Percentiles rank a stretch among this genome's conserved stretches.
Conservation (phyloP, 768 basidiomycete species). For the Rhodocollybia butyracea region DNA sequence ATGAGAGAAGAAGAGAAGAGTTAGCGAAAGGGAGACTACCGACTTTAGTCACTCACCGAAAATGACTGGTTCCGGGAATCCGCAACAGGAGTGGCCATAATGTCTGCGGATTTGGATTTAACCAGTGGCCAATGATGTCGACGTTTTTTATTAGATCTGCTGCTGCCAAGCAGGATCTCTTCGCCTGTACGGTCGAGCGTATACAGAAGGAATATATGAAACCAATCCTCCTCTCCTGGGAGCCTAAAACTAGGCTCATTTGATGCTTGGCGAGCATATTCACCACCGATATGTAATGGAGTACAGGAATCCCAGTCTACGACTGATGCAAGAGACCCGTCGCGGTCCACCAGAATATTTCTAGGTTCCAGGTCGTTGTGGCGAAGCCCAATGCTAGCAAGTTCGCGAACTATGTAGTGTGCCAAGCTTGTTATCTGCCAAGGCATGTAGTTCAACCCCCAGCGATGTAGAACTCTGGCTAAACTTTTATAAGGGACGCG, state of each 20-base stretch:
- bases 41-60: too few relatives aligned
- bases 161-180: neutral
- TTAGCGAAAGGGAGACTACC: too few relatives aligned
- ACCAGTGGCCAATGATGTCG: neutral
- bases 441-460: neutral
- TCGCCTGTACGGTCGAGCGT: neutral
- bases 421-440: too few relatives aligned
- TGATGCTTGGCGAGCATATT: neutral
- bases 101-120: neutral
- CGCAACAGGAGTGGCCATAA: neutral
- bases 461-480: neutral
- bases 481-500: conserved; percentile 4
- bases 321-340: neutral
- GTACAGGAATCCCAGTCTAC: conserved; percentile 2
- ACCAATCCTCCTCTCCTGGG: neutral
- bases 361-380: conserved; percentile 1
- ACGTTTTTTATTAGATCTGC: neutral
- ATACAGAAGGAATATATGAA: neutral
- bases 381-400: neutral
- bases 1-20: too few relatives aligned
- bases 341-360: neutral
- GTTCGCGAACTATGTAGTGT: neutral
- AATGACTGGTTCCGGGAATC: conserved; percentile 1
- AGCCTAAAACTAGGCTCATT: neutral
- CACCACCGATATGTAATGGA: neutral